Base-by-base conservation (phyloP, 73 alveolate species). In the Diophrys sp. region DNA sequence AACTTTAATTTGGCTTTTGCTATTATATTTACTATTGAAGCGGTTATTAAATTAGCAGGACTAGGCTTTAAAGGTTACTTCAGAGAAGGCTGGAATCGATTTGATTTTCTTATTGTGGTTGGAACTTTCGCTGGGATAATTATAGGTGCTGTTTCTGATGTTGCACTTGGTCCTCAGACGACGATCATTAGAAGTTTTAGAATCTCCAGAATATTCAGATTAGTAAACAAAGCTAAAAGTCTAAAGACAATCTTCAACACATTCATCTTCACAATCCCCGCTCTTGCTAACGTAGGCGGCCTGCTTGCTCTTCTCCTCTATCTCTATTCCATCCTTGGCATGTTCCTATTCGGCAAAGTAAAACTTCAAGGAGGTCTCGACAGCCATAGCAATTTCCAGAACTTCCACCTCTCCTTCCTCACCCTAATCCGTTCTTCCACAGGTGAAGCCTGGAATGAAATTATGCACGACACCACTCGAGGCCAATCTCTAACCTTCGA, bases 31-130 rank as follows among this genome's bases (percentile, higher is more conserved):
- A 89, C 95, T 23, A 54, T 79, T 5, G 99, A 96, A 81, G 92
- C 95, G 23, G 83, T 95, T 25, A 33, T 96, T 0, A 94, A 95
- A 80, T 55, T 95, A 0, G 71, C 85, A 23, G 98, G 97, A 14
- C 86, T 87, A 73, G 96, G 97, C 8, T 69, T 77, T 23, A 34
- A 56, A 11, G 96, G 89, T 14, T 96, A 96, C 82, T 91, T 92
- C 79, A 80, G 89, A 74, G 82, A 82, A 66, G 86, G 89, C 2
- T 96, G 98, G 98, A 94, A 96, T 76, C 72, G 87, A 81, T 96
- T 94, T 86, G 99, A 96, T 81, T 96, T 96, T 82, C 56, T 91
- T 73, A 91, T 95, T 33, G 97, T 95, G n/a, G 28, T 83, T 2
- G 79, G 88, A 0, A 84, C 92, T 23, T 34, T 74, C 31, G 44